These are phyloP conservation scores for Phaeotremella fagi DNA, from an alignment of 768 basidiomycete species.

Conservation along the genomic window DNA sequence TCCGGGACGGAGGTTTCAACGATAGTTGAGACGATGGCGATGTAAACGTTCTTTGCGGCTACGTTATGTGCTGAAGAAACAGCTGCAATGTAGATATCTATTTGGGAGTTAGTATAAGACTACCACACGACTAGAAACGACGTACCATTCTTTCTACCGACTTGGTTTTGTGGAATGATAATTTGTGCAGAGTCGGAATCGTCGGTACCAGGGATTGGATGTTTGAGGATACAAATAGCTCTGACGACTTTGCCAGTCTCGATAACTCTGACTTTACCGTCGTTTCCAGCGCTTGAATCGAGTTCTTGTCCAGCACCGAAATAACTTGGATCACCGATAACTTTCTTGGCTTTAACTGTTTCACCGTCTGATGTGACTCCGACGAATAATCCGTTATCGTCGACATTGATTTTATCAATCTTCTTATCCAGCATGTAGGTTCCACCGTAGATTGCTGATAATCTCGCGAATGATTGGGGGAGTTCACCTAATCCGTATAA, in stretches of 20 bases:
- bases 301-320: conserved; percentile 69
- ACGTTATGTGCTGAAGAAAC: conserved; percentile 97
- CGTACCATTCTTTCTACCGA: conserved; percentile 82
- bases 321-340: conserved; percentile 97
- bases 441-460: conserved; percentile 97
- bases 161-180: conserved; percentile 98
- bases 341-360: conserved; percentile 93
- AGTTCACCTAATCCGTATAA: conserved; percentile 98
- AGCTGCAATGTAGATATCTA: conserved; percentile 98
- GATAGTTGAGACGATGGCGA: conserved; percentile 97
- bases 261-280: conserved; percentile 76
- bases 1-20: conserved; percentile 93
- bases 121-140: conserved; percentile 6
- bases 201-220: conserved; percentile 95
- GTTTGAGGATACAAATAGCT: conserved; percentile 96
- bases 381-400: conserved; percentile 76
- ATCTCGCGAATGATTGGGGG: conserved; percentile 95
- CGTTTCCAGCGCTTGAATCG: conserved; percentile 53
- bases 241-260: conserved; percentile 92
- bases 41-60: conserved; percentile 87
- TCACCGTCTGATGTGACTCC: conserved; percentile 86
- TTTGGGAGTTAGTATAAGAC: not conserved
- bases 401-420: conserved; percentile 84
- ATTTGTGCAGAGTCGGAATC: conserved; percentile 93
- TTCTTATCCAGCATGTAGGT: conserved; percentile 99